A percentile compares a stretch with the other conserved stretches of the same genome.
Evolutionary conservation across 495 filamentous ascomycete species (phyloP).

Genomic region (Xylaria flabelliformis): DNA sequence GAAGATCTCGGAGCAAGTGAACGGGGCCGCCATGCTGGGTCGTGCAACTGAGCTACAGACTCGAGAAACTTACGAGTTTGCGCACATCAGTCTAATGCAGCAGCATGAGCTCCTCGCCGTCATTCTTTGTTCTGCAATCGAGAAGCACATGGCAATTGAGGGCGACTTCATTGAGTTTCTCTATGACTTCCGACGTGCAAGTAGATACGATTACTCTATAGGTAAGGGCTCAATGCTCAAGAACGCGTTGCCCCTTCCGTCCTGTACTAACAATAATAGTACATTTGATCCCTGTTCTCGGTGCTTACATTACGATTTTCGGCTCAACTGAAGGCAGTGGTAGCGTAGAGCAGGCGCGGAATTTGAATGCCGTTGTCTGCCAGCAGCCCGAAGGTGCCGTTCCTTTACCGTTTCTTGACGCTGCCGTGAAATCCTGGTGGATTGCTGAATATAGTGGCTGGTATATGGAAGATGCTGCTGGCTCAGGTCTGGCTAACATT

Average conservation of each 20-base stretch:
- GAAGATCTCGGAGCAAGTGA: constrained; percentile 71
- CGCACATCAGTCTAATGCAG: constrained; percentile 72
- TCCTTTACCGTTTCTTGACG: constrained; percentile 74
- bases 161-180: constrained; percentile 77
- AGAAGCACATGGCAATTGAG: constrained; percentile 69
- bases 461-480: constrained; percentile 72
- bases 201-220: constrained; percentile 38
- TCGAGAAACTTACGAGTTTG: constrained; percentile 74
- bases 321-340: constrained; percentile 71
- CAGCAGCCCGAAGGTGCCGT: constrained; percentile 64
- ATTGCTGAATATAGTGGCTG: constrained; percentile 89
- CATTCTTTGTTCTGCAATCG: constrained; percentile 76
- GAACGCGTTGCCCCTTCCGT: background rate
- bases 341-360: constrained; percentile 67
- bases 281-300: constrained; percentile 80
- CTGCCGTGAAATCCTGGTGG: constrained; percentile 80
- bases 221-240: constrained; percentile 27
- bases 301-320: constrained; percentile 73
- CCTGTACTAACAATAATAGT: constrained; percentile 53
- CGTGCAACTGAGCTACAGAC: constrained; percentile 67
- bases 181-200: constrained; percentile 62
- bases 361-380: constrained; percentile 70
- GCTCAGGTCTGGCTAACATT: constrained; percentile 58
- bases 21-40: constrained; percentile 72
- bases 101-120: constrained; percentile 90